Percentiles rank a stretch among this genome's conserved stretches.
Evolutionary conservation across 805 yeast species (phyloP).

Genomic region (Lipomyces lipofer): DNA sequence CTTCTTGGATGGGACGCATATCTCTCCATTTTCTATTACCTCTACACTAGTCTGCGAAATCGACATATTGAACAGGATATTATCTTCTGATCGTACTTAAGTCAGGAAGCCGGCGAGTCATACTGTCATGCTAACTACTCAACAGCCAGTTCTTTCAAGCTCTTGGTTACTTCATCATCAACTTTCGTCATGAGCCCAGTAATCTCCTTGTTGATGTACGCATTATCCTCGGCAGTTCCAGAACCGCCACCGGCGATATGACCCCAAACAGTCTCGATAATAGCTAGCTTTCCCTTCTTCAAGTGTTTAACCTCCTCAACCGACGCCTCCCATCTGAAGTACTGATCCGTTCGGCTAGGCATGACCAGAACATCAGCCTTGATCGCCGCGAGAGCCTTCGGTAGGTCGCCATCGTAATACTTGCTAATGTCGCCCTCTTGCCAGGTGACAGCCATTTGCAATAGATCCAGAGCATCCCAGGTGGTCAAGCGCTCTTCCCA

Average conservation of each 20-base stretch:
- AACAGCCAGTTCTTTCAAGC: too few relatives aligned
- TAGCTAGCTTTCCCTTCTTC: conserved; percentile 25
- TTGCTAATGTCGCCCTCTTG: conserved; percentile 30
- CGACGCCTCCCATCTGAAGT: conserved; percentile 29
- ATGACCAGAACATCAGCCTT: conserved; percentile 28
- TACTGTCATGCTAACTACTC: too few relatives aligned
- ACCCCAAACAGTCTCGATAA: conserved; percentile 31
- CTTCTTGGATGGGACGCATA: too few relatives aligned
- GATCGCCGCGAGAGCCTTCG: conserved; percentile 24
- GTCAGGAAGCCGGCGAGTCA: too few relatives aligned
- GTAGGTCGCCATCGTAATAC: conserved; percentile 28
- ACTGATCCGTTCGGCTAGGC: conserved; percentile 29
- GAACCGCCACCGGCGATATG: conserved; percentile 31
- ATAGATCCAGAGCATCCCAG: conserved; percentile 30
- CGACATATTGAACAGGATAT: too few relatives aligned
- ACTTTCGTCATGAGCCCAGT: conserved; percentile 17
- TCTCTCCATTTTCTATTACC: too few relatives aligned
- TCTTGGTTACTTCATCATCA: too few relatives aligned
- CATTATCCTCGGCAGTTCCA: conserved; percentile 25
- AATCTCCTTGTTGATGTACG: conserved; percentile 21
- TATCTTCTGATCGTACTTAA: too few relatives aligned
- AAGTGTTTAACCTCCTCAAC: conserved; percentile 28
- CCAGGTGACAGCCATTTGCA: conserved; percentile 32
- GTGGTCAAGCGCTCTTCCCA: conserved; percentile 30
- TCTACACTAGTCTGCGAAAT: too few relatives aligned